Percentiles rank a stretch among this genome's conserved stretches.
phyloP scores from a whole-genome alignment of 768 basidiomycete species.

The Chlorophyllum brunneum region DNA sequence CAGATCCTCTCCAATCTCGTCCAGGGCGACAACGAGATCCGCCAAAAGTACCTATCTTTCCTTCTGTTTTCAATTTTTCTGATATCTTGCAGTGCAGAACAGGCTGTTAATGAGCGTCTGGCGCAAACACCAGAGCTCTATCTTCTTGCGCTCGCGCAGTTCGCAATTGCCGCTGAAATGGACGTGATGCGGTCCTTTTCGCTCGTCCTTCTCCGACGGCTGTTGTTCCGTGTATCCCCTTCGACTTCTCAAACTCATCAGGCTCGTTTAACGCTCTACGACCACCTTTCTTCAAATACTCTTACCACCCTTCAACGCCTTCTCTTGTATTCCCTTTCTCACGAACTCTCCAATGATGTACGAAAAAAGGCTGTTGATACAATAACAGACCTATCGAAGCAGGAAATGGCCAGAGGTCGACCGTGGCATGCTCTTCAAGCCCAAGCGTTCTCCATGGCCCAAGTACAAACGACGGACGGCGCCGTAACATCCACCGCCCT shows the following conservation, averaged over 20 bases:
- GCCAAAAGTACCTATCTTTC: conserved; percentile 49
- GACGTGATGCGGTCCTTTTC: conserved; percentile 89
- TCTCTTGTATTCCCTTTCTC: conserved; percentile 63
- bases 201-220: conserved; percentile 71
- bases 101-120: conserved; percentile 76
- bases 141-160: conserved; percentile 74
- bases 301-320: conserved; percentile 68
- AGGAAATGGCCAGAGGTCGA: conserved; percentile 68
- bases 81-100: conserved; percentile 54
- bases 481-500: conserved; percentile 23
- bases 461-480: conserved; percentile 21
- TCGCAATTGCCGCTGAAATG: conserved; percentile 71
- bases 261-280: conserved; percentile 61
- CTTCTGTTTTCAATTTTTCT: background rate
- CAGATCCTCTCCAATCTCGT: conserved; percentile 85
- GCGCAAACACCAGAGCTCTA: conserved; percentile 77
- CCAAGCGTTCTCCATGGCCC: conserved; percentile 65
- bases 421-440: conserved; percentile 83
- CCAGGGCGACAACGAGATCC: conserved; percentile 79
- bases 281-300: conserved; percentile 66
- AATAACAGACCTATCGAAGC: conserved; percentile 70
- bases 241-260: conserved; percentile 14
- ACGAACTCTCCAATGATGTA: conserved; percentile 56
- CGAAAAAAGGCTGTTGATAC: conserved; percentile 73
- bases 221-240: conserved; percentile 65